Evolutionary conservation across 768 basidiomycete species (phyloP).

Genomic region (Pleurotus giganteus): DNA sequence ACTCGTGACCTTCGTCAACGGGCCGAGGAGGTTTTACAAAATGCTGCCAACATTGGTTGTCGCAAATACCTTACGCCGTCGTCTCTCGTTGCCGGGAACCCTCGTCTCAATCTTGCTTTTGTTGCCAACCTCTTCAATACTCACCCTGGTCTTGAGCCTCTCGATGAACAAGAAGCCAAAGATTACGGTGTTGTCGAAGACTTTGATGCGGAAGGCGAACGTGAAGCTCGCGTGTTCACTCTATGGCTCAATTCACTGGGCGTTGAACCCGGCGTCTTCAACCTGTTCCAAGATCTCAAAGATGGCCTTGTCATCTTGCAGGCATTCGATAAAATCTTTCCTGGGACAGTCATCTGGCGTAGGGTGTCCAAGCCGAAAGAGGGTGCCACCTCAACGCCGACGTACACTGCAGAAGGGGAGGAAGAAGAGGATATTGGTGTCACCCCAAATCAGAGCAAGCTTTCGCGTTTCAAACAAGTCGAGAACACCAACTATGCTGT

Average conservation of each 20-base stretch:
- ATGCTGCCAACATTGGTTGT: slow-evolving; percentile 91
- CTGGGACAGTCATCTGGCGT: slow-evolving; percentile 92
- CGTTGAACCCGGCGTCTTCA: slow-evolving; percentile 95
- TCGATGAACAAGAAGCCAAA: slow-evolving; percentile 92
- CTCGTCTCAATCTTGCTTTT: slow-evolving; percentile 95
- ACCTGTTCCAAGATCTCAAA: slow-evolving; percentile 93
- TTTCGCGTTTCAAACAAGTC: slow-evolving; percentile 95
- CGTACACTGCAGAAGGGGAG: slow-evolving; percentile 48
- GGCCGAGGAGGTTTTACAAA: slow-evolving; percentile 92
- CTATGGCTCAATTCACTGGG: slow-evolving; percentile 98
- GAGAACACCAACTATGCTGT: slow-evolving; percentile 98
- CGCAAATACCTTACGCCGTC: slow-evolving; percentile 93
- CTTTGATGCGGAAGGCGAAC: slow-evolving; percentile 98
- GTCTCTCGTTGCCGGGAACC: slow-evolving; percentile 91
- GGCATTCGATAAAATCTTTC: slow-evolving; percentile 94
- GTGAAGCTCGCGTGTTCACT: slow-evolving; percentile 96
- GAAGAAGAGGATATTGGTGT: slow-evolving; percentile 82
- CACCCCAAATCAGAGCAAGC: slow-evolving; percentile 76
- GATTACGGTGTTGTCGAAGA: slow-evolving; percentile 90
- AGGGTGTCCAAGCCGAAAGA: slow-evolving; percentile 92
- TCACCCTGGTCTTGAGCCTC: slow-evolving; percentile 89
- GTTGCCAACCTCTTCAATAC: slow-evolving; percentile 99
- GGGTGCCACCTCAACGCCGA: slow-evolving; percentile 44
- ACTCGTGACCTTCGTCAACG: slow-evolving; percentile 79
- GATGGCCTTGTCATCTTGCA: slow-evolving; percentile 91